Base-by-base conservation (phyloP, 2,329 filamentous ascomycete genomes). In the Clarireedia monteithiana region DNA sequence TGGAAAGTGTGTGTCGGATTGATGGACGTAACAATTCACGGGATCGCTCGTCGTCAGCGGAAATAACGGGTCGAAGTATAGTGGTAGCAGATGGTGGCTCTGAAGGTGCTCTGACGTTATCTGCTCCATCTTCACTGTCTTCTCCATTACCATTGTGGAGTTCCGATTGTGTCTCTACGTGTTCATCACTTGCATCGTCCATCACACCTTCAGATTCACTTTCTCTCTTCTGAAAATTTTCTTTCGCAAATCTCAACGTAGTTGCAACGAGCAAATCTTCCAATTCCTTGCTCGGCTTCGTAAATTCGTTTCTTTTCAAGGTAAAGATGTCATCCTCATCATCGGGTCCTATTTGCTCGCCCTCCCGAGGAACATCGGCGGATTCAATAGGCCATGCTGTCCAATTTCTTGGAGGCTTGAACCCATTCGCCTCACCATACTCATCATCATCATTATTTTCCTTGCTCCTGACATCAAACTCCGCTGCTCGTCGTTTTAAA, bases 301-400 rank as follows among this genome's bases (percentile, higher is more conserved):
- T 68, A 27, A 69, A 67, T 34, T 76, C 70, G 20, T 66, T 66
- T 56, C 70, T 74, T 53, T 75, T 77, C 34, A 81, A 72, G 0
- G 77, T 83, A 65, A 77, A 82, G 12, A 64, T 67, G 30, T 81
- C 78, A 53, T 79, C 72, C 6, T 75, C 72, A 49, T 81, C 75
- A 24, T 70, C 64, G 6, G 68, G 68, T 59, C 68, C 73, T 61
- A 74, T 75, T 51, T 74, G 68, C 59, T 88, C 78, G 20, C 74
- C 73, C 14, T 76, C 74, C 15, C 74, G 72, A 1, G 88, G 88
- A 6, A 94, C 83, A 26, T 78, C 72, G 6, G 75, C 72, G 4
- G 80, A 75, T 20, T 77, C 76, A 66, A 95, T 69, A 4, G 92
- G 92, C 92, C 92, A 96, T 0, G 91, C 88, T 17, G 88, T 89